Base-by-base conservation (phyloP, 106 monocot species). In the Platanthera guangdongensis region DNA sequence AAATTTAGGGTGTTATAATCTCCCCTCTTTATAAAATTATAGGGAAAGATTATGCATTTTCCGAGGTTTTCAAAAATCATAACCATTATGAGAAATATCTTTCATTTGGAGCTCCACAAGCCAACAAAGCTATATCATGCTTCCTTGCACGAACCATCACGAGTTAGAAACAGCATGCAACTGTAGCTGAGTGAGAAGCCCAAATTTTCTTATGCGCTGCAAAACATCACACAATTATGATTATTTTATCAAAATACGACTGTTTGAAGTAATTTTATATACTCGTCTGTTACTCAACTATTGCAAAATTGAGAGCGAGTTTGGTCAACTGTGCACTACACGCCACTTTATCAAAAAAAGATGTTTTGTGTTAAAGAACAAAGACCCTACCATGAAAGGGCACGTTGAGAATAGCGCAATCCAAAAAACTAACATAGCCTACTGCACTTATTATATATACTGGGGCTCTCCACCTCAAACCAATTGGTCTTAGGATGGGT, bases 51-150 rank as follows among this genome's bases (percentile, higher is more conserved):
- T n/a, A n/a, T n/a, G n/a, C n/a, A n/a, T n/a, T n/a, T n/a, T n/a
- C n/a, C n/a, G n/a, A n/a, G n/a, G n/a, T n/a, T 83, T 60, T 84
- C 89, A 55, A 77, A 89, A 32, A 86, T 65, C 89, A 86, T 89
- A 25, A 84, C 77, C 3, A 89, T 0, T 7, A 53, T 78, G 12
- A 86, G 30, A 22, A 84, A 47, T 8, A 86, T 15, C 64, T 89
- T 89, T 48, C 89, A 83, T 30, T 81, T 48, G 39, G 49, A 68
- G 60, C 79, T 89, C 89, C 89, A 89, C 22, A 59, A 74, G 6
- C 86, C 89, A 9, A 18, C 28, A 63, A 89, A 86, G 9, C 86
- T 77, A 71, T 83, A 83, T 6, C 81, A 78, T 18, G 63, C 63
- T n/a, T 86, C 86, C 30, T 55, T 63, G 60, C 89, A 89, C 3